These are phyloP conservation scores for Tephrocybe sp. DNA, from an alignment of 768 basidiomycete species.

Conservation along the genomic window DNA sequence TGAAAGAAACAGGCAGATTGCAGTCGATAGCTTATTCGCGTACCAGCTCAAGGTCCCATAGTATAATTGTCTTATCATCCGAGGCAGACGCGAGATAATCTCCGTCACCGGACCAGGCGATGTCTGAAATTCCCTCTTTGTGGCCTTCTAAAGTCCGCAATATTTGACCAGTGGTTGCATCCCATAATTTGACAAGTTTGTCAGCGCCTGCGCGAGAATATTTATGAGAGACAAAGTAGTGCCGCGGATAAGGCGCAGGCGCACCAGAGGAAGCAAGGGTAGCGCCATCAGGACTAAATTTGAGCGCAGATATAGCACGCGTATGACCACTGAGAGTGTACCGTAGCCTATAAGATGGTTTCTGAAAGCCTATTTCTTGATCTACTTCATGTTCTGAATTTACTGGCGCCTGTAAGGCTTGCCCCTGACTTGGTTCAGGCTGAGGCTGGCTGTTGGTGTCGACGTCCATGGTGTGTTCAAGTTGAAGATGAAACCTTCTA, in stretches of 20 bases:
- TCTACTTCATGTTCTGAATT: background rate
- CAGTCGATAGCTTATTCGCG: slow-evolving; percentile 24
- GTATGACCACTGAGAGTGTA: slow-evolving; percentile 80
- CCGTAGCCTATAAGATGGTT: slow-evolving; percentile 55
- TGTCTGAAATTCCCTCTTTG: slow-evolving; percentile 80
- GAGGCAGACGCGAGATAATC: slow-evolving; percentile 87
- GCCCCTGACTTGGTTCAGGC: background rate
- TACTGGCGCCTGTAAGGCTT: background rate
- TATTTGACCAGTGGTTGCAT: slow-evolving; percentile 68
- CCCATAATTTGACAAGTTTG: slow-evolving; percentile 81
- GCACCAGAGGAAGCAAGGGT: slow-evolving; percentile 82
- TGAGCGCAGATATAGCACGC: slow-evolving; percentile 77
- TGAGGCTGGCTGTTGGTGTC: background rate
- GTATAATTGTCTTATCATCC: slow-evolving; percentile 85
- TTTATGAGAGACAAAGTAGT: slow-evolving; percentile 23
- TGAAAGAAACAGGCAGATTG: slow-evolving; percentile 11
- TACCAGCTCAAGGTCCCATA: slow-evolving; percentile 76
- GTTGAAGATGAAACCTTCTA: background rate
- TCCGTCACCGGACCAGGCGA: slow-evolving; percentile 85
- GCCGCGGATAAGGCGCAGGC: slow-evolving; percentile 23
- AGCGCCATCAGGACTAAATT: slow-evolving; percentile 84
- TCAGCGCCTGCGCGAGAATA: slow-evolving; percentile 64
- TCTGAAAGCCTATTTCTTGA: slow-evolving; percentile 6
- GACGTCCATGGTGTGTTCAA: slow-evolving; percentile 10
- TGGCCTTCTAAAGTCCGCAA: slow-evolving; percentile 74